These are phyloP conservation scores for Aspergillus hancockii DNA, from an alignment of 495 filamentous ascomycete species.

Conservation along the genomic window DNA sequence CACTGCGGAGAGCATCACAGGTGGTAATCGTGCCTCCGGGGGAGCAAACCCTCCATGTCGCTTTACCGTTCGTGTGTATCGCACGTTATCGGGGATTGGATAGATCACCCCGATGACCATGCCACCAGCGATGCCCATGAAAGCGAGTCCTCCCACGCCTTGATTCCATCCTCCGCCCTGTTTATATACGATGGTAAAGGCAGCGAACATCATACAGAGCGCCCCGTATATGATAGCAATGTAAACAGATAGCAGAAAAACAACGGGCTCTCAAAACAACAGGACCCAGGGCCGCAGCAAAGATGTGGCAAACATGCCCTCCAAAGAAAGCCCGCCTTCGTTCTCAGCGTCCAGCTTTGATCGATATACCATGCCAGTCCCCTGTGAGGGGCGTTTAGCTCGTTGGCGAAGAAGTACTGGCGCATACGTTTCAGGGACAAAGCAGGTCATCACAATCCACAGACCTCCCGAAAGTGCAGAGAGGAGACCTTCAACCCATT, in stretches of 20 bases:
- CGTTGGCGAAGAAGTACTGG: slow-evolving; percentile 55
- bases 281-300: slow-evolving; percentile 29
- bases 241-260: slow-evolving; percentile 45
- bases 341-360: slow-evolving; percentile 42
- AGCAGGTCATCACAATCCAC: slow-evolving; percentile 34
- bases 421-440: slow-evolving; percentile 59
- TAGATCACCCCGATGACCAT: not conserved
- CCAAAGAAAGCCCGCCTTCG: slow-evolving; percentile 8
- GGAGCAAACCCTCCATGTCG: not conserved
- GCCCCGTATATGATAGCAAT: slow-evolving; percentile 1
- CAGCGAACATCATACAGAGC: not conserved
- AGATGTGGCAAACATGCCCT: slow-evolving; percentile 43
- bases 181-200: slow-evolving; percentile 1
- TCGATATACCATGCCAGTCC: not conserved
- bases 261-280: slow-evolving; percentile 47
- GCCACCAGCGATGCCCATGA: slow-evolving; percentile 1
- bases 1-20: not conserved
- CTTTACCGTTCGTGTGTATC: not conserved
- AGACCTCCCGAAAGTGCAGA: slow-evolving; percentile 12
- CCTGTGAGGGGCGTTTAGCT: slow-evolving; percentile 20
- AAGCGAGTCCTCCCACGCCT: slow-evolving; percentile 1
- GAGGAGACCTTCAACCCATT: slow-evolving; percentile 30
- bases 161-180: not conserved
- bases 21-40: not conserved
- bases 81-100: not conserved